A percentile compares a stretch with the other conserved stretches of the same genome.
Conservation (phyloP, 306 rosid species). For the Erythrophleum fordii region DNA sequence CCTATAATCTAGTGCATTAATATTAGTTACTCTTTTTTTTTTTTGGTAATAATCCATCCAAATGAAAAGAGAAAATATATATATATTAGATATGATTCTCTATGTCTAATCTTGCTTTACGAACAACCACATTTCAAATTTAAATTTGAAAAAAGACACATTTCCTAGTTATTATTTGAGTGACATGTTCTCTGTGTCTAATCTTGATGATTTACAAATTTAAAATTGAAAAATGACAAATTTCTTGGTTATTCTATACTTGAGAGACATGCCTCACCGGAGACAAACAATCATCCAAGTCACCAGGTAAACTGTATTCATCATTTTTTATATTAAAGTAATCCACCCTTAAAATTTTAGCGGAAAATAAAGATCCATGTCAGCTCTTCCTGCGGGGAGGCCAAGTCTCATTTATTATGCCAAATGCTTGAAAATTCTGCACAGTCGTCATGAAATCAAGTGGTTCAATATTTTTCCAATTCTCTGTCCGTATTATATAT, state of each 20-base stretch:
- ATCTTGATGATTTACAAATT: neutral
- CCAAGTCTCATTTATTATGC: neutral
- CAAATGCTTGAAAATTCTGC: neutral
- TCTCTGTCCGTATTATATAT: neutral
- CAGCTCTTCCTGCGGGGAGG: neutral
- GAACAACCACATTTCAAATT: neutral
- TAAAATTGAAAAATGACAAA: neutral
- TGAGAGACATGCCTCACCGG: neutral
- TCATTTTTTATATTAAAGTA: neutral
- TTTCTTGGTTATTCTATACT: neutral
- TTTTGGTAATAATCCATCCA: too few species aligned
- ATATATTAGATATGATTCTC: neutral
- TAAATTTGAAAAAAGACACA: neutral
- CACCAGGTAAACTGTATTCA: neutral
- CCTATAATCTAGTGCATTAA: neutral
- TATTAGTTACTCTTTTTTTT: neutral
- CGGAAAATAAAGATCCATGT: neutral
- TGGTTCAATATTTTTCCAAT: neutral
- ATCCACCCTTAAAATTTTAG: too few species aligned
- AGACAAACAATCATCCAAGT: too few species aligned
- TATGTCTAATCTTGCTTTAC: neutral
- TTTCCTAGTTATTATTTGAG: neutral
- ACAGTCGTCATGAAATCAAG: neutral
- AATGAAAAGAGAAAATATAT: neutral
- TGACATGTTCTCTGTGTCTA: neutral